Conservation (phyloP, 2,329 filamentous ascomycete species). For the Phaeosphaeria sp. region DNA sequence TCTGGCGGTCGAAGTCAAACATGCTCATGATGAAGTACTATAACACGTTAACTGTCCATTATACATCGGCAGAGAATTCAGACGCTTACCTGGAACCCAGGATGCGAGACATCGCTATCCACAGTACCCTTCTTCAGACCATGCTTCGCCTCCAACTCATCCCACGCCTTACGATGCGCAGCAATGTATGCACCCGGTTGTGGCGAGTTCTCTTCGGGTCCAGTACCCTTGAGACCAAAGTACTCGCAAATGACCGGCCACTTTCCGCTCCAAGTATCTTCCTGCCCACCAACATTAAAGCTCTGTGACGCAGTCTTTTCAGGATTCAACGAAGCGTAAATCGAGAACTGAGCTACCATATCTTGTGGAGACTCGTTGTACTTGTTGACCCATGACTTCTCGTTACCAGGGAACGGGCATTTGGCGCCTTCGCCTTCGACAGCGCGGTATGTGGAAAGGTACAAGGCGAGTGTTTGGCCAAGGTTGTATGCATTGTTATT, state of each 20-base stretch:
- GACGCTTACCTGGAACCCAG: conserved; percentile 35
- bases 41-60: conserved; percentile 5
- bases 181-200: conserved; percentile 39
- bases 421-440: conserved; percentile 49
- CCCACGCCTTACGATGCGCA: conserved; percentile 36
- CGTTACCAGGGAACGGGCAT: conserved; percentile 49
- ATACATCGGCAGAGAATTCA: no score
- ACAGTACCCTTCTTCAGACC: conserved; percentile 48
- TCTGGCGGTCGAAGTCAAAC: conserved; percentile 57
- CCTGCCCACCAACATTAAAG: conserved; percentile 54
- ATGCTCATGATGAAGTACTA: conserved; percentile 44
- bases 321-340: conserved; percentile 51
- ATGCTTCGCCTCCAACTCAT: conserved; percentile 35
- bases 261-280: conserved; percentile 51
- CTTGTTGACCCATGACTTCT: conserved; percentile 47
- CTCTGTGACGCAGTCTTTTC: conserved; percentile 47
- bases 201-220: conserved; percentile 32
- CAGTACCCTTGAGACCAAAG: conserved; percentile 54
- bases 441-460: conserved; percentile 45
- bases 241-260: conserved; percentile 57
- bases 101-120: conserved; percentile 52
- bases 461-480: conserved; percentile 47
- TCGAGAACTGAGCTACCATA: conserved; percentile 52
- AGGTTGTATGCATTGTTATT: conserved; percentile 51
- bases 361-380: conserved; percentile 51